Base-by-base conservation (phyloP, 1,284 basidiomycete species). In the Taiwanofungus camphoratus region DNA sequence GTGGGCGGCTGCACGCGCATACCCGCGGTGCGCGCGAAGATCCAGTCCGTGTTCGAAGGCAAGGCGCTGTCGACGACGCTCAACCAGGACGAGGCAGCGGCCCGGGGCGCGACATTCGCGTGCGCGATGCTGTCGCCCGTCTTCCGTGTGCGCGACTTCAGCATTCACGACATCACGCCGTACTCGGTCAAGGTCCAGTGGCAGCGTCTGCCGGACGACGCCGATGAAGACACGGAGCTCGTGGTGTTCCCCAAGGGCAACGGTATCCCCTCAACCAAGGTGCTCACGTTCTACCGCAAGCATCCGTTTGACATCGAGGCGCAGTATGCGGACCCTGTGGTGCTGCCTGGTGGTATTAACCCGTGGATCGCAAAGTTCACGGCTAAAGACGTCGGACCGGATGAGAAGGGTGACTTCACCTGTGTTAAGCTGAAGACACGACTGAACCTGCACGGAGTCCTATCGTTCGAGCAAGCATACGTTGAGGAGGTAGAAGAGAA, bases 51-150 rank as follows among this genome's bases (percentile, higher is more conserved):
- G 63, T 84, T 82, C 64, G 66, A 65, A 46, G 77, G 74, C 49
- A 92, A 91, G 67, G 53, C 68, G 16, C 82, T 96, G 52, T 87
- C 78, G 18, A 86, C 83, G 56, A 96, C 93, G 36, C 82, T 94
- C 61, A 96, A 95, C 74, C 90, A 93, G 70, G 93, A 96, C 54
- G 93, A 96, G 70, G 92, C 93, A 49, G 75, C 92, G 52, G 91
- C 90, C 15, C 88, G 93, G 40, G 93, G 93, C 46, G 88, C 92
- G 39, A 95, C 93, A 41, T 93, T 96, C 64, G 81, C 91, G 32
- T 95, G 92, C 62, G 92, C 93, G 29, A 91, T 89, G 71, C 84
- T 94, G 52, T 94, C 92, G 26, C 93, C 93, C 56, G 83, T 93
- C 48, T 96, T 96, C 87, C 87, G 90, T 54, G 92, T 96, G 41